Base-by-base conservation (phyloP, 441 rosid species). In the Croton setiger region DNA sequence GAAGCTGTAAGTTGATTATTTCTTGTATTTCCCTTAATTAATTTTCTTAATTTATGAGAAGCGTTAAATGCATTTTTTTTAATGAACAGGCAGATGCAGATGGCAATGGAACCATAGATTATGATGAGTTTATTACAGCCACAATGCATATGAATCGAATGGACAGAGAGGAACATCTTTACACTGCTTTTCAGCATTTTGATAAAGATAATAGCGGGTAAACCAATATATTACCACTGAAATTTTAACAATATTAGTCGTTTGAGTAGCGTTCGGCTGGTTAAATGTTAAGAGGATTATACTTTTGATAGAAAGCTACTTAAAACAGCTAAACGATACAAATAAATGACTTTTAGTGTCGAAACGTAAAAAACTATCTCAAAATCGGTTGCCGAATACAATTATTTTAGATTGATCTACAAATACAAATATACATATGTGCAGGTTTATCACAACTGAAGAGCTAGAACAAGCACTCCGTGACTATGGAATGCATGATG, bases 181-280 rank as follows among this genome's bases (percentile, higher is more conserved):
- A 82, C 78, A 85, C 90, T 37, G 98, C 98, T 9, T 93, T 93
- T 90, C 97, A 93, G 74, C 90, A 89, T 77, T 93, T 93, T 37
- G 97, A 93, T 80, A 91, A 87, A 81, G 98, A 94, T 74, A 91
- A 87, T 43, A 94, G 98, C 87, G 97, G 98, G 96, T 93, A 83
- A 64, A 18, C 27, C 27, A 53, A 18, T 5, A 15, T 2, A 36
- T 13, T 10, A 48, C n/a, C n/a, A 15, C 35, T 45, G 43, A 39
- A 43, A 9, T 14, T n/a, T n/a, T n/a, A n/a, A n/a, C n/a, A n/a
- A 37, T 14, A 5, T 14, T n/a, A 31, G 15, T 27, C 27, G 1
- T 58, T n/a, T 44, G 4, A 11, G 3, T 18, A 5, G 1, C 23
- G 21, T 23, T 8, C 43, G n/a, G n/a, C n/a, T n/a, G n/a, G n/a